Conservation (phyloP, 306 rosid genomes). For the Cucurbita ficifolia region DNA sequence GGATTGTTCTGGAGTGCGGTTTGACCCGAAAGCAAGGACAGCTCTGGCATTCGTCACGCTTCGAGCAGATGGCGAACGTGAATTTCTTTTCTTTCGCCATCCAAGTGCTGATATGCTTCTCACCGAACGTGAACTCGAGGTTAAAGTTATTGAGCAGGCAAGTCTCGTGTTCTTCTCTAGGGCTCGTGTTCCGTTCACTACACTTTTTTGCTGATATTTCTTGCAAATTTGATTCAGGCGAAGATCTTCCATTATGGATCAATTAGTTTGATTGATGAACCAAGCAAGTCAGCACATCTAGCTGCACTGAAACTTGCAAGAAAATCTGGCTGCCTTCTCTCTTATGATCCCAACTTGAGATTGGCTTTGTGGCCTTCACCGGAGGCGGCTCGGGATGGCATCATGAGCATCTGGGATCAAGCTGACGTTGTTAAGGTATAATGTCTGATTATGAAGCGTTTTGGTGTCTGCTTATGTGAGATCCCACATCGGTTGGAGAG, state of each 20-base stretch:
- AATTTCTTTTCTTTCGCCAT: slow-evolving; percentile 74
- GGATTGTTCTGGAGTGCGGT: slow-evolving; percentile 56
- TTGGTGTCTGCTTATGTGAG: not conserved
- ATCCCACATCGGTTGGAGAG: no score
- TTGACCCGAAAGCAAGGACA: slow-evolving; percentile 68
- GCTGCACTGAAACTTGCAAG: slow-evolving; percentile 70
- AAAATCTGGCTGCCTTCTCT: slow-evolving; percentile 63
- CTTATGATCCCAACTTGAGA: slow-evolving; percentile 88
- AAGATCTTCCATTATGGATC: slow-evolving; percentile 81
- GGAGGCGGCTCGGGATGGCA: slow-evolving; percentile 55
- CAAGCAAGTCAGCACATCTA: slow-evolving; percentile 66
- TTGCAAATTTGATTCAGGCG: slow-evolving; percentile 28
- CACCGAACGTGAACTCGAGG: slow-evolving; percentile 65
- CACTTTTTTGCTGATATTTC: not conserved
- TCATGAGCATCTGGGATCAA: slow-evolving; percentile 73
- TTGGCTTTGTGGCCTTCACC: slow-evolving; percentile 76
- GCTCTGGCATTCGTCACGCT: slow-evolving; percentile 84
- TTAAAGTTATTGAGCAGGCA: slow-evolving; percentile 45
- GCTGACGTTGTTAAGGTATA: slow-evolving; percentile 78
- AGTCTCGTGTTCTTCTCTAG: not conserved
- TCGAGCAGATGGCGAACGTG: slow-evolving; percentile 82
- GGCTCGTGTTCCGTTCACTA: not conserved
- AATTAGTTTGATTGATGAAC: slow-evolving; percentile 86
- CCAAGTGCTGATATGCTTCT: slow-evolving; percentile 97
- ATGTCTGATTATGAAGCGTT: not conserved